These are phyloP conservation scores for Centrapalus pauciflorus DNA, from an alignment of 129 eudicot genomes.

Conservation along the genomic window DNA sequence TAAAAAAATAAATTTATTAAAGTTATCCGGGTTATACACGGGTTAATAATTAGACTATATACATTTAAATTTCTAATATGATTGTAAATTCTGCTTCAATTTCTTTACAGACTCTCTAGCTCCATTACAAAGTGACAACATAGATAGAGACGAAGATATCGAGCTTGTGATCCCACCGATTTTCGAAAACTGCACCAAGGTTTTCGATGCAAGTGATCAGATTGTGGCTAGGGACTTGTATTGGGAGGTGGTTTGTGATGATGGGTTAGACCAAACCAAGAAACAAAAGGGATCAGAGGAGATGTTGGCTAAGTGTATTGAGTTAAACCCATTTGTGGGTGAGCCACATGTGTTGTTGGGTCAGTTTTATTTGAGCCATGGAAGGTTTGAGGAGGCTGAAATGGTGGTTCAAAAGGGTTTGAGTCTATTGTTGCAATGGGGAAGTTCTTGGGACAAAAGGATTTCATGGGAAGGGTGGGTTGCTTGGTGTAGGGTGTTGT, in stretches of 20 bases:
- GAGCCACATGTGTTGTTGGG: conserved; percentile 61
- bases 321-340: conserved; percentile 69
- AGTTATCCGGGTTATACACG: too few species aligned
- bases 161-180: conserved; percentile 71
- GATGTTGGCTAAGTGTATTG: conserved; percentile 31
- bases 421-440: conserved; percentile 64
- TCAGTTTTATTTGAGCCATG: conserved; percentile 51
- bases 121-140: too few species aligned
- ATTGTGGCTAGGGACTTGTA: conserved; percentile 54
- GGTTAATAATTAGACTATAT: too few species aligned
- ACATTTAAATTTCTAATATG: too few species aligned
- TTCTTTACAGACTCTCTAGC: too few species aligned
- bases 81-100: too few species aligned
- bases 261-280: conserved; percentile 35
- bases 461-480: conserved; percentile 87
- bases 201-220: conserved; percentile 48
- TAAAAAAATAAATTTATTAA: too few species aligned
- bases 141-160: conserved; percentile 42
- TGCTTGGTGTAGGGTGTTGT: conserved; percentile 67
- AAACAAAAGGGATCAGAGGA: conserved; percentile 48
- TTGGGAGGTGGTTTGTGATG: conserved; percentile 63
- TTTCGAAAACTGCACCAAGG: conserved; percentile 47
- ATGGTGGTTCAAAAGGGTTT: conserved; percentile 48
- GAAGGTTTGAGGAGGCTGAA: conserved; percentile 66
- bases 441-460: conserved; percentile 85